These are phyloP conservation scores for Maudiozyma humilis DNA, from an alignment of 1,139 yeast genomes.

Conservation along the genomic window DNA sequence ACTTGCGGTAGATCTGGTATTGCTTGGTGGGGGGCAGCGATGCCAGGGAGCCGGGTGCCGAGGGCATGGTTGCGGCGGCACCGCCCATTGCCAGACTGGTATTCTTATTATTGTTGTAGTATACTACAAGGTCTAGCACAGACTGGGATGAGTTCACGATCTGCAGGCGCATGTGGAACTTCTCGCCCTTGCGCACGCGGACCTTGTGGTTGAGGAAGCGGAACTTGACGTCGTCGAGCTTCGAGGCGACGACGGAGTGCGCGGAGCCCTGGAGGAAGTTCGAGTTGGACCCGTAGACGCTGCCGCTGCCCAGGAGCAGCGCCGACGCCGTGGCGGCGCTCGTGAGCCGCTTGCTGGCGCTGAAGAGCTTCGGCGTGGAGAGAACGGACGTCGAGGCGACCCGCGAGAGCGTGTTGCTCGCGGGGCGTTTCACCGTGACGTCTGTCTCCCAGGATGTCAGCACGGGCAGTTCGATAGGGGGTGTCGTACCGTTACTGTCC, in stretches of 20 bases:
- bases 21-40: constrained; percentile 17
- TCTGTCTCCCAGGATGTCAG: constrained; percentile 30
- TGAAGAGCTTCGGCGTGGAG: constrained; percentile 21
- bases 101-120: constrained; percentile 19
- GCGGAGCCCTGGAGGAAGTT: constrained; percentile 10
- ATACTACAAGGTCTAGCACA: constrained; percentile 24
- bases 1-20: constrained; percentile 17
- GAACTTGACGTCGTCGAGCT: constrained; percentile 22
- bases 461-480: constrained; percentile 14
- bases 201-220: constrained; percentile 20
- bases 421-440: constrained; percentile 20
- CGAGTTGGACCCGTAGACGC: constrained; percentile 8
- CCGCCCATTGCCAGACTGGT: constrained; percentile 3
- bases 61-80: neutral
- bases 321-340: neutral
- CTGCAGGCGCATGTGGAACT: constrained; percentile 23
- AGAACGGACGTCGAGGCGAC: constrained; percentile 14
- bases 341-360: constrained; percentile 5
- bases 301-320: constrained; percentile 1
- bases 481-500: no score
- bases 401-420: constrained; percentile 7
- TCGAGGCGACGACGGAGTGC: constrained; percentile 18
- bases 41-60: neutral
- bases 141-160: constrained; percentile 23
- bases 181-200: constrained; percentile 17